Base-by-base conservation (phyloP, 1,284 basidiomycete species). In the Farysia itapuensis region DNA sequence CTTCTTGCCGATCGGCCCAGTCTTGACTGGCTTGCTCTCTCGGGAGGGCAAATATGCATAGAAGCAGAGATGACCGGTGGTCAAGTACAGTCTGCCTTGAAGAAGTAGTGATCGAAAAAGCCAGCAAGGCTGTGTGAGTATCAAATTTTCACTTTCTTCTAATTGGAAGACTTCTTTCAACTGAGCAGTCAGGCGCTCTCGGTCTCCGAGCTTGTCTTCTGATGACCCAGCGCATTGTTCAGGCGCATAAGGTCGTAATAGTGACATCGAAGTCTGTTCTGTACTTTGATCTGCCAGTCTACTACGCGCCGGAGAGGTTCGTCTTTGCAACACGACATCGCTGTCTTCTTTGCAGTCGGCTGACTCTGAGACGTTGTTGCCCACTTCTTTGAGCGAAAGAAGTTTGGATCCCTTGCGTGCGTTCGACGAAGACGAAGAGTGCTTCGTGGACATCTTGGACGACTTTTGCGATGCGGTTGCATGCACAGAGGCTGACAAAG, bases 1-100 rank as follows among this genome's bases (percentile, higher is more conserved):
- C 6, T 43, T 48, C 39, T 71, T 69, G 38, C 48, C 37, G 12
- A 69, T 28, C 30, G 47, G 13, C 4, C 64, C 57, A 0, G 67
- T 51, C 42, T 57, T 52, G 42, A 68, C 21, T 14, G 53, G 39
- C 39, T 56, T 46, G 25, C 61, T 52, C 13, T 63, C 59, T 20
- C 57, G 56, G 13, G 59, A 59, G 9, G 69, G 69, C 18, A 98
- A 86, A 75, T 94, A 91, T 0, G 94, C 94, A 76, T 96, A 97
- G 80, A 97, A 98, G 79, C 93, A 96, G 20, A 97, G 78, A 71
- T 94, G 89, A 4, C 86, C 84, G 60, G 87, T 88, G 2, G 94
- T 96, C 33, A 97, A 81, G 77, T 94, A 98, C 83, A 97, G 88
- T 76, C 94, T 95, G 14, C 93, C 93, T 78, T 97, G 92, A 16